phyloP scores from a whole-genome alignment of 306 rosid species.

The Quercus ilex region DNA sequence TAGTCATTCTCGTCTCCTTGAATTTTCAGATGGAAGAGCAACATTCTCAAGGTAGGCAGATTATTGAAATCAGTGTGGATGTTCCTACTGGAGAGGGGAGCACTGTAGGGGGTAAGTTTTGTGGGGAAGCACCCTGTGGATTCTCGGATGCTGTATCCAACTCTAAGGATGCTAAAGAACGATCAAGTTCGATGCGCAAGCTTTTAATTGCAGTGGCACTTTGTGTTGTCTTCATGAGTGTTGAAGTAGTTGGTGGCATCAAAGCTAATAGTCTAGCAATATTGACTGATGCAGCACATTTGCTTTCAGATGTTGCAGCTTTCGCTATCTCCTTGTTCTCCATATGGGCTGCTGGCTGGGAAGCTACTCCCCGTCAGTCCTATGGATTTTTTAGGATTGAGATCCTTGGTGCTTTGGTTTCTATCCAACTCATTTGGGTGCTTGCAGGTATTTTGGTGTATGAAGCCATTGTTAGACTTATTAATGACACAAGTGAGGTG shows the following conservation, averaged over 20 bases:
- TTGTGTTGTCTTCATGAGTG: conserved; percentile 63
- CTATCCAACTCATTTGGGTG: conserved; percentile 76
- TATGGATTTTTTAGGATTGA: conserved; percentile 76
- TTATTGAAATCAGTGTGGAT: conserved; percentile 50
- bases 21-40: conserved; percentile 58
- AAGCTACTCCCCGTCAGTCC: conserved; percentile 78
- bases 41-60: conserved; percentile 31
- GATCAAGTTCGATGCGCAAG: conserved; percentile 62
- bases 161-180: conserved; percentile 63
- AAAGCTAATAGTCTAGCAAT: conserved; percentile 79
- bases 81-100: conserved; percentile 20
- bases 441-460: conserved; percentile 72
- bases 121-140: conserved; percentile 76
- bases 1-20: neutral
- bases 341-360: conserved; percentile 84
- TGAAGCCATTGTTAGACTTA: conserved; percentile 64
- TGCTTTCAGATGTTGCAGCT: conserved; percentile 76
- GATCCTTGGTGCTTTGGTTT: conserved; percentile 78
- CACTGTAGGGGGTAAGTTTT: conserved; percentile 46
- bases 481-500: conserved; percentile 37
- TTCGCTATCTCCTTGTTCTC: conserved; percentile 79
- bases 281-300: conserved; percentile 82
- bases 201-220: conserved; percentile 63
- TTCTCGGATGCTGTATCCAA: conserved; percentile 52
- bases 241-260: conserved; percentile 73